Base-by-base conservation (phyloP, 2,329 filamentous ascomycete genomes). In the Claviceps humidiphila region DNA sequence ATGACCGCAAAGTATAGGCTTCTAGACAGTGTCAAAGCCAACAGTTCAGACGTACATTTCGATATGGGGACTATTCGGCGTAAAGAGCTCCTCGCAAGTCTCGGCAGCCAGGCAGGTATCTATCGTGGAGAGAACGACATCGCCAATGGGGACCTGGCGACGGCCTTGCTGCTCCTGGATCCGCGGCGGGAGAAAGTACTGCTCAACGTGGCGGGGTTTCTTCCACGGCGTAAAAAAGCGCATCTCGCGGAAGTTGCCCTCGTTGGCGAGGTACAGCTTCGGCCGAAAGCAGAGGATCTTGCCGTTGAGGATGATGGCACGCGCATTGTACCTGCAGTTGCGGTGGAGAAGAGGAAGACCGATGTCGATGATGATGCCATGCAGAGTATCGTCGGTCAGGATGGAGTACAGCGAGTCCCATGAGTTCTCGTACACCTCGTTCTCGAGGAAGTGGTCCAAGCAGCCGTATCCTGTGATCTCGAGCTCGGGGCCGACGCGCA, bases 201-300 rank as follows among this genome's bases (percentile, higher is more conserved):
- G 57, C 56, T 70, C 68, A 0, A 59, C 58, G 37, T 65, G 57
- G 14, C 62, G 56, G 8, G 61, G 61, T 51, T 64, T 65, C 5
- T 55, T 57, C 68, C 69, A 71, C 2, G 68, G 60, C 2, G 65
- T 67, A 53, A 71, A 71, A 51, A 67, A 64, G 14, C 66, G 62
- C 49, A 61, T 60, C 54, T 69, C 67, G 13, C 66, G 61, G 53
- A 65, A 69, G 20, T 65, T 57, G 5, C 67, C 66, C 50, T 68
- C 66, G 37, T 66, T 66, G 52, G 67, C 66, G 16, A 69, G 62
- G 6, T 56, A 57, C 55, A 64, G 61, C 53, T 63, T 63, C 30
- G 60, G 59, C 44, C 52, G 49, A 53, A 93, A 84, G 54, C 84
- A 71, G 17, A 89, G 67, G 20, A 90, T 82, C 66, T 82, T 80